Evolutionary conservation across 306 rosid species (phyloP).

Genomic region (Malus asiatica): DNA sequence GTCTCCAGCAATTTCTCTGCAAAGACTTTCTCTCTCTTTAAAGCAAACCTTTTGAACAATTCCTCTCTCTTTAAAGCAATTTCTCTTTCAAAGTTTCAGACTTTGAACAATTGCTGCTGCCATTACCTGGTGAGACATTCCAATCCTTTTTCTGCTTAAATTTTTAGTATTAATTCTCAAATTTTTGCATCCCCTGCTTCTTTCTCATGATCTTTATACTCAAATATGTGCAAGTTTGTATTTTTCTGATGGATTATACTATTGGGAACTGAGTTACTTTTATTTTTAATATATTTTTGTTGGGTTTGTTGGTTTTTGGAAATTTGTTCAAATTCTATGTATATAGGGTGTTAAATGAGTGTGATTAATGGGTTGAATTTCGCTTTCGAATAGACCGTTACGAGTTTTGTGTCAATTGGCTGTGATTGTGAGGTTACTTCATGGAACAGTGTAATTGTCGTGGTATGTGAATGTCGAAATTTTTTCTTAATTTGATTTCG

Average conservation of each 20-base stretch:
- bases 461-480: not conserved
- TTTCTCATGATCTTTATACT: not conserved
- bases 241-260: not conserved
- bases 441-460: not conserved
- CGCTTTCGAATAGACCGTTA: not conserved
- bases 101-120: slow-evolving; percentile 8
- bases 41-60: not conserved
- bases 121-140: slow-evolving; percentile 3
- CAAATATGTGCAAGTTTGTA: not conserved
- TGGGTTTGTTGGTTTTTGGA: not conserved
- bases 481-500: not conserved
- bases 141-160: not conserved
- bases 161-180: not conserved
- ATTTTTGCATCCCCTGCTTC: not conserved
- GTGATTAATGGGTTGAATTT: not conserved
- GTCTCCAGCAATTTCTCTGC: slow-evolving; percentile 4
- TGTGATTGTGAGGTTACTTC: not conserved
- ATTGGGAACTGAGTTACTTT: not conserved
- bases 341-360: not conserved
- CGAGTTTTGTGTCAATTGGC: not conserved
- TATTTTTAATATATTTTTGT: not conserved
- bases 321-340: not conserved
- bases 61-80: not conserved
- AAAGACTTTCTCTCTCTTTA: not conserved
- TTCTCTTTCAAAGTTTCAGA: not conserved